These are phyloP conservation scores for Vickermania spadyakhi DNA, from an alignment of 208 protist genomes.

Conservation along the genomic window DNA sequence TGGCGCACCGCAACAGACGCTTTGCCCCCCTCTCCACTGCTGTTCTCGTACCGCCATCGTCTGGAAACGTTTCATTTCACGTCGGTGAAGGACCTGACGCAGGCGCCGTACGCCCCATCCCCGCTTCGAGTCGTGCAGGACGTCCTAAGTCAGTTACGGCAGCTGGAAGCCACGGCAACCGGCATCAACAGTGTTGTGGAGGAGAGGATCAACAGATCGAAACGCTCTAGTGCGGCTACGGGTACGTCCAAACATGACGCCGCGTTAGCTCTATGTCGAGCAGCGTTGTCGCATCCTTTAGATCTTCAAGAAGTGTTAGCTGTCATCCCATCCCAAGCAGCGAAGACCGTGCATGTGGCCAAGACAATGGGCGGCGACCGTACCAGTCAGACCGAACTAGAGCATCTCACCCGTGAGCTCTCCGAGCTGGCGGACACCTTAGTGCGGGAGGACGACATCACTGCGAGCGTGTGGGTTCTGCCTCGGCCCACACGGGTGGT, in stretches of 20 bases:
- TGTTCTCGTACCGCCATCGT: slow-evolving; percentile 44
- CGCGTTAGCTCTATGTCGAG: neutral
- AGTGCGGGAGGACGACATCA: neutral
- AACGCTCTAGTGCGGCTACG: too few relatives aligned
- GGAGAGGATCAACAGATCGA: too few relatives aligned
- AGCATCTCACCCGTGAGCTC: slow-evolving; percentile 6
- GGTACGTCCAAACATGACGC: neutral
- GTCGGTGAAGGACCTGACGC: slow-evolving; percentile 31
- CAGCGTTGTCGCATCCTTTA: slow-evolving; percentile 10
- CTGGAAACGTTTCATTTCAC: slow-evolving; percentile 34
- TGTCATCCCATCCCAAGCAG: slow-evolving; percentile 12
- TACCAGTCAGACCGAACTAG: slow-evolving; percentile 11
- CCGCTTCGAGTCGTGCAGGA: slow-evolving; percentile 53
- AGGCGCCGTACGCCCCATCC: slow-evolving; percentile 44
- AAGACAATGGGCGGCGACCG: slow-evolving; percentile 18
- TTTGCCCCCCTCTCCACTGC: slow-evolving; percentile 12
- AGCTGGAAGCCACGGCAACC: neutral
- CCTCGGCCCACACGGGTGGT: neutral
- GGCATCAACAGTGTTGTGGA: too few relatives aligned
- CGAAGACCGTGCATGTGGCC: slow-evolving; percentile 11
- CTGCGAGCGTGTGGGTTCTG: neutral
- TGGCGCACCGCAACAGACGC: neutral
- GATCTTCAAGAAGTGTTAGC: slow-evolving; percentile 17
- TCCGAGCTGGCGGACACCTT: neutral
- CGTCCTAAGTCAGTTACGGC: slow-evolving; percentile 18